Conservation (phyloP, 371 early-diverging fungal species). For the Syncephalastrum monosporum region DNA sequence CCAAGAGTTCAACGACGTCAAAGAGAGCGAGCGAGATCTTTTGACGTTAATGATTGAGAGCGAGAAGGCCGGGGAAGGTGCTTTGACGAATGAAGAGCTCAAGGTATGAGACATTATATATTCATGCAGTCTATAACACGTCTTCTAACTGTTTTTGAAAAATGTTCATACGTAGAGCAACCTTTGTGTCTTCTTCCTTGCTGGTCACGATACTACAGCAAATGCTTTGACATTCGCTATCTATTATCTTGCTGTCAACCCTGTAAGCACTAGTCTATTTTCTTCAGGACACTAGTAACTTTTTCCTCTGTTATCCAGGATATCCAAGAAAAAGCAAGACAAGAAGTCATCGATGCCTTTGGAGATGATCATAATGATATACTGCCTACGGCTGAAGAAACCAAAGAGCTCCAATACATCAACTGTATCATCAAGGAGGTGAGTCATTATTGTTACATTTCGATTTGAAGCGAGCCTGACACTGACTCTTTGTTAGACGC, state of each 20-base stretch:
- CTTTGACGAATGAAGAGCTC: conserved; percentile 27
- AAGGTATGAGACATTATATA: conserved; percentile 15
- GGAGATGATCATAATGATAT: conserved; percentile 18
- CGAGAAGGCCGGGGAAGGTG: conserved; percentile 20
- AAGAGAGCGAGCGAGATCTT: conserved; percentile 39
- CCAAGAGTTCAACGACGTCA: conserved; percentile 1
- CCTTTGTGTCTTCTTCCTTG: conserved; percentile 26
- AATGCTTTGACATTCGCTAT: conserved; percentile 17
- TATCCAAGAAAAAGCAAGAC: conserved; percentile 26
- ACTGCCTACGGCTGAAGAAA: conserved; percentile 15
- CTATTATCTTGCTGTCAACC: conserved; percentile 24
- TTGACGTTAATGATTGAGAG: conserved; percentile 45
- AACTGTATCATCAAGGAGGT: conserved; percentile 23
- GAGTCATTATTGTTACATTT: not conserved
- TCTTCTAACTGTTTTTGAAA: not conserved
- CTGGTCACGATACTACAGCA: conserved; percentile 24
- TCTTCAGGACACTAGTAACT: not conserved
- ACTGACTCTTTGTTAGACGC: conserved; percentile 21
- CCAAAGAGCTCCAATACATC: conserved; percentile 16
- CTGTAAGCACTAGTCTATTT: conserved; percentile 11
- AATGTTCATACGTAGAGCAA: conserved; percentile 11
- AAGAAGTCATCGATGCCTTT: conserved; percentile 19
- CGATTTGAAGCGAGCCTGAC: not conserved
- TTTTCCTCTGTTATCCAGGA: conserved; percentile 5
- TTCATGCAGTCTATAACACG: not conserved